These are phyloP conservation scores for Calonectria montana DNA, from an alignment of 2,329 filamentous ascomycete genomes.

Conservation along the genomic window DNA sequence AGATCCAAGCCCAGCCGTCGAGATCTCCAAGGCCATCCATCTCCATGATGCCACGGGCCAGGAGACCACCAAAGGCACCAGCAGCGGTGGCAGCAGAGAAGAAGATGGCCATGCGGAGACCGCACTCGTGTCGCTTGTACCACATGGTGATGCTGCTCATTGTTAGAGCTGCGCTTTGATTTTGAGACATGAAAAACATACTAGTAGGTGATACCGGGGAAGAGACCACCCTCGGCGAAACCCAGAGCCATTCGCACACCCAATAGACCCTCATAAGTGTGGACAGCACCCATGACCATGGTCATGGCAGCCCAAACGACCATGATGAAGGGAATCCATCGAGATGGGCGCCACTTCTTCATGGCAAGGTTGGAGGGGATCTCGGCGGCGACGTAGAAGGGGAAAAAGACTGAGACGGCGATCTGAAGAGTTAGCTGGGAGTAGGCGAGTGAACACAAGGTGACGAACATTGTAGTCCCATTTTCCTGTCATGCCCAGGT, in stretches of 20 bases:
- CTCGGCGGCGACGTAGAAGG: conserved; percentile 64
- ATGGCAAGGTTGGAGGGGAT: conserved; percentile 69
- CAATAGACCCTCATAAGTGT: conserved; percentile 62
- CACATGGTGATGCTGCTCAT: conserved; percentile 62
- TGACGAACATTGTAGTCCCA: conserved; percentile 49
- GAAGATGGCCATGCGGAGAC: conserved; percentile 71
- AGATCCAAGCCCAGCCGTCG: conserved; percentile 82
- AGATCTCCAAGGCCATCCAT: conserved; percentile 64
- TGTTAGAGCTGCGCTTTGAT: neutral
- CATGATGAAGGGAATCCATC: conserved; percentile 67
- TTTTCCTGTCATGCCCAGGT: conserved; percentile 46
- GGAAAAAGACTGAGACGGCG: conserved; percentile 63
- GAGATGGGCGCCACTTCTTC: conserved; percentile 62
- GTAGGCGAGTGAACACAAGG: neutral
- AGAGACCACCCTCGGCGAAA: conserved; percentile 67
- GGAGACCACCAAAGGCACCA: conserved; percentile 71
- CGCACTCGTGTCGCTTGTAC: conserved; percentile 71
- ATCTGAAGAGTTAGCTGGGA: conserved; percentile 42
- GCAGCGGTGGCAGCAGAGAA: conserved; percentile 67
- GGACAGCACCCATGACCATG: conserved; percentile 64
- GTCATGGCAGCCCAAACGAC: conserved; percentile 60
- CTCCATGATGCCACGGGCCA: conserved; percentile 69
- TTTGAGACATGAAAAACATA: conserved; percentile 30
- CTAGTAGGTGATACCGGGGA: conserved; percentile 72
- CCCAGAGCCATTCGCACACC: conserved; percentile 59